Base-by-base conservation (phyloP, 106 monocot genomes). In the Allium cepa region DNA sequence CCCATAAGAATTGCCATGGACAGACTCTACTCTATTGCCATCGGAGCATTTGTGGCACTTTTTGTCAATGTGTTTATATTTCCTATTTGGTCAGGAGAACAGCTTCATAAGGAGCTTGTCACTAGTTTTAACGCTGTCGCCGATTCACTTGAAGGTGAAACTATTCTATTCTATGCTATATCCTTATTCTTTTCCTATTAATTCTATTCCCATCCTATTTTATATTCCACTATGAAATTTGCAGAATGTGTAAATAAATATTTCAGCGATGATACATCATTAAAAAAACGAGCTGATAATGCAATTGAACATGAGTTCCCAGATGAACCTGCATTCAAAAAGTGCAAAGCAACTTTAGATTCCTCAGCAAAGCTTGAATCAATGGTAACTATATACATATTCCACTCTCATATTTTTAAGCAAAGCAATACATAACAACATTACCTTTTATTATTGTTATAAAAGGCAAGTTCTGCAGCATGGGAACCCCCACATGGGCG, bases 401-500 rank as follows among this genome's bases (percentile, higher is more conserved):
- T 36, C 36, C 36, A 36, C 36, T 5, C 36, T 36, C 36, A 5
- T 36, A 36, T 36, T 36, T 36, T 4, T 36, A 1, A 36, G 36
- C 36, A 36, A 36, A 36, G 36, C 36, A 1, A 36, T 36, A 36
- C 36, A 4, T 36, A 36, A 36, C 36, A 3, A 36, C 5, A 1
- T 36, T 36, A 36, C 36, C 36, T 36, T 36, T 36, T 1, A 4
- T 36, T 36, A 1, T 36, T 36, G 36, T 36, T 5, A 26, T 22
- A 60, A 36, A 64, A 92, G 92, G 88, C 85, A 10, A 85, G 61
- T 49, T 82, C 85, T 0, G 92, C 92, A 7, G 83, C 79, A 64
- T 93, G 92, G 88, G 92, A 93, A 70, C 88, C 92, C 49, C 88
- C 92, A 5, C 88, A 88, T 70, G 88, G 92, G 13, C 69, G 78